Evolutionary conservation across 1,284 basidiomycete genomes (phyloP).

Genomic region (Chalciporus sp.): DNA sequence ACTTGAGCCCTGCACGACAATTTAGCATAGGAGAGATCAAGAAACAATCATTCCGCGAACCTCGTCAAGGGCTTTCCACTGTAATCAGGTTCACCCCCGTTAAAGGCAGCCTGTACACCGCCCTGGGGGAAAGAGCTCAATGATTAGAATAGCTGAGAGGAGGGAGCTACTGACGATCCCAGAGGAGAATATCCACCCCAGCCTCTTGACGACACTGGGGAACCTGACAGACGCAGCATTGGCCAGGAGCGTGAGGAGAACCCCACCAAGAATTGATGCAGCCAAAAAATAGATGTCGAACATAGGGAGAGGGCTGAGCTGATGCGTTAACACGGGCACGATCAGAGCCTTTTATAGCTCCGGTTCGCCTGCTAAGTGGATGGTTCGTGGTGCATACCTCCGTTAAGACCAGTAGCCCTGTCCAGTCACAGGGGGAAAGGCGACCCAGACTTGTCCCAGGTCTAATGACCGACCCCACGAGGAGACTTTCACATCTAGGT

Average conservation of each 20-base stretch:
- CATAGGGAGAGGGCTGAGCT: conserved; percentile 7
- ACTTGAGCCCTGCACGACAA: conserved; percentile 19
- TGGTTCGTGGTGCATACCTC: background rate
- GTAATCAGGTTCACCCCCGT: background rate
- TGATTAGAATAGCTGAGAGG: background rate
- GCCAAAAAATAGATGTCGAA: conserved; percentile 15
- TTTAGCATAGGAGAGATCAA: background rate
- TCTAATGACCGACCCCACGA: too few species aligned
- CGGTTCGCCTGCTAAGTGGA: background rate
- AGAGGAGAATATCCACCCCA: conserved; percentile 2
- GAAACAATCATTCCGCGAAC: background rate
- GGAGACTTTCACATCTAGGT: too few species aligned
- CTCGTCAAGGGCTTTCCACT: conserved; percentile 20
- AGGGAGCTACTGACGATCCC: conserved; percentile 7
- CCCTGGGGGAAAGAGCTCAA: conserved; percentile 7
- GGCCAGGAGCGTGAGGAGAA: conserved; percentile 18
- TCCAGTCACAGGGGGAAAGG: too few species aligned
- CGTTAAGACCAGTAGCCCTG: too few species aligned
- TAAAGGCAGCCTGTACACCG: background rate
- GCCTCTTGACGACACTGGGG: conserved; percentile 10
- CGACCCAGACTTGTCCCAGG: too few species aligned
- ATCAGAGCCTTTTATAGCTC: conserved; percentile 9
- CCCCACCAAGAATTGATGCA: conserved; percentile 17
- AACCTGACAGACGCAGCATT: conserved; percentile 13
- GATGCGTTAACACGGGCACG: background rate